Evolutionary conservation across 148 eudicot species (phyloP), one percentile per base, ranked within the genome.

Genomic region (Agrostemma githago): DNA sequence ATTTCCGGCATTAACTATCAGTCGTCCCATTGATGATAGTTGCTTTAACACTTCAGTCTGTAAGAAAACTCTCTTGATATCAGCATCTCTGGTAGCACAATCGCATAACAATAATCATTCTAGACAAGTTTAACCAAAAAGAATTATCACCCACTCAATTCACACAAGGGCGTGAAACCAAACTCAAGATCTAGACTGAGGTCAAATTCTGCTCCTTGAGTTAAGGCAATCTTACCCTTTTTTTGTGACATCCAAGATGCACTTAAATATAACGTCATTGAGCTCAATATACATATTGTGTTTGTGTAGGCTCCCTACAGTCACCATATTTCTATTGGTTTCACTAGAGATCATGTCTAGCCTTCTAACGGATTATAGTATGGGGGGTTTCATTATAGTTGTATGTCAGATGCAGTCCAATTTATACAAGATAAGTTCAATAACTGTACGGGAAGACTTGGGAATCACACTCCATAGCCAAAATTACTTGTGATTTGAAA

Each of bases 21-120:
- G 79, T 64, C 93, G 90, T 40, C 97, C 97, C 96, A 95, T 88
- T 54, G 98, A 88, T 38, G 98, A 92, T 66, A 95, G 83, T 83
- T 95, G 97, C 87, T 88, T 95, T 74, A 95, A 72, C 76, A 92
- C 93, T 82, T 95, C 98, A 3, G 92, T 95, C 98, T 95, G 88
- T 66, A 76, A 63, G 57, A 77, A 68, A 21, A 39, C 26, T 39
- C 56, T 58, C 63, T 46, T 40, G 41, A 63, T 20, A 48, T 68
- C 60, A 75, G 62, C 65, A 75, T 41, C 61, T 78, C 53, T n/a
- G 12, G 16, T 56, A 41, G 8, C 53, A 42, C 8, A 63, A 63
- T 37, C 6, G 64, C 46, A 71, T 5, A 20, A 8, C 66, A 14
- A 19, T 3, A 58, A 38, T 41, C 5, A 16, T 66, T 66, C 69